Evolutionary conservation across 352 stramenopile species (phyloP).

Genomic region (Phytophthora sp.): DNA sequence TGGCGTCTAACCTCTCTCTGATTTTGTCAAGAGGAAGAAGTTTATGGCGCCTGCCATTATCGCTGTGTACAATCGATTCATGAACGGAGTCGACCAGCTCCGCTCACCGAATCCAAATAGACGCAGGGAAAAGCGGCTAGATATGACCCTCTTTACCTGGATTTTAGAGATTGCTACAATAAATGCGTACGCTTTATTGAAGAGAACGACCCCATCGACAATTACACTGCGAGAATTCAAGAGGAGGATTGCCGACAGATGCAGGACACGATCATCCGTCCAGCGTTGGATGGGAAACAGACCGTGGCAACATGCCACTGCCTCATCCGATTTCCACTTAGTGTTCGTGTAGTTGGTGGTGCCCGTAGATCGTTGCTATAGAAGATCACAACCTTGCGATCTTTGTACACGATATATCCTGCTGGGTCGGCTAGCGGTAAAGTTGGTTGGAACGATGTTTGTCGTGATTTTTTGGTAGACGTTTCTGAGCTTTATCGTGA

Average conservation of each 20-base stretch:
- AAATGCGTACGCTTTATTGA: no score
- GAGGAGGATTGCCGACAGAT: no score
- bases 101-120: no score
- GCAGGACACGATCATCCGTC: not conserved
- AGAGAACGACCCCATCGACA: no score
- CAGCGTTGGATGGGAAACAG: not conserved
- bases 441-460: not conserved
- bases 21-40: no score
- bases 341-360: not conserved
- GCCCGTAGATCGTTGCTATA: not conserved
- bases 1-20: conserved; percentile 7
- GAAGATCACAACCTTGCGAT: not conserved
- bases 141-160: no score
- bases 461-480: not conserved
- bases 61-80: no score
- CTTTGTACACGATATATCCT: not conserved
- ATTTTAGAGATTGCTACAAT: no score
- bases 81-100: no score
- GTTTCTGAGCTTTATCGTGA: not conserved
- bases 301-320: not conserved
- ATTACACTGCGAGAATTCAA: no score
- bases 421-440: not conserved
- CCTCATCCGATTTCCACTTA: not conserved
- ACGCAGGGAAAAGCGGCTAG: no score
- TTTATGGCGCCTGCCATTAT: no score